Percentiles rank a stretch among this genome's conserved stretches.
phyloP scores from a whole-genome alignment of 139 green algal species.

The Nannochloris sp. region DNA sequence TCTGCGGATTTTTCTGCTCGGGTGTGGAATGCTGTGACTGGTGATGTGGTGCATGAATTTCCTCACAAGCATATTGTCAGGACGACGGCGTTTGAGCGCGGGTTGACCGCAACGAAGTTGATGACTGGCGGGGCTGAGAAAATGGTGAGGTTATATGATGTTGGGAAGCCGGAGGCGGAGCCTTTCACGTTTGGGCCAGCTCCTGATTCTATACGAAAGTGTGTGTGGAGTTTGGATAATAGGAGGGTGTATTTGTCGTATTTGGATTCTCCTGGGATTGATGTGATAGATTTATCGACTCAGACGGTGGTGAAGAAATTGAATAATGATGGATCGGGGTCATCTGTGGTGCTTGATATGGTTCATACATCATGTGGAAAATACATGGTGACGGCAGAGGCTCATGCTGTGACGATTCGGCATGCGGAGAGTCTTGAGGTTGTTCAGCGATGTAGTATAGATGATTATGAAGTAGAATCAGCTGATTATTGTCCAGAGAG shows the following conservation, averaged over 20 bases:
- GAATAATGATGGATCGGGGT: slow-evolving; percentile 32
- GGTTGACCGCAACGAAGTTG: slow-evolving; percentile 31
- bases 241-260: slow-evolving; percentile 61
- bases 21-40: slow-evolving; percentile 91
- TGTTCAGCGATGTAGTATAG: slow-evolving; percentile 34
- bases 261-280: slow-evolving; percentile 31
- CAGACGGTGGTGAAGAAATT: slow-evolving; percentile 48
- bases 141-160: slow-evolving; percentile 84
- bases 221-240: slow-evolving; percentile 62
- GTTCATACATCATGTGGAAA: slow-evolving; percentile 66
- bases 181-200: slow-evolving; percentile 28
- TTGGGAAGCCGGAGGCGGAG: slow-evolving; percentile 56
- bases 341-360: slow-evolving; percentile 58
- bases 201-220: slow-evolving; percentile 44
- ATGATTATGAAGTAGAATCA: slow-evolving; percentile 56
- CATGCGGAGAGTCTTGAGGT: slow-evolving; percentile 42
- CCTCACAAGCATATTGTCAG: slow-evolving; percentile 92
- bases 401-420: slow-evolving; percentile 65
- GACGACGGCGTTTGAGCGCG: slow-evolving; percentile 63
- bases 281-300: slow-evolving; percentile 75
- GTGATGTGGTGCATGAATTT: slow-evolving; percentile 77
- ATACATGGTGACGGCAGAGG: slow-evolving; percentile 72
- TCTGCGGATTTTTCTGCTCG: slow-evolving; percentile 90
- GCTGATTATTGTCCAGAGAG: slow-evolving; percentile 67
- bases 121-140: slow-evolving; percentile 77